Conservation (phyloP, 495 filamentous ascomycete species). For the Trichoderma gamsii region DNA sequence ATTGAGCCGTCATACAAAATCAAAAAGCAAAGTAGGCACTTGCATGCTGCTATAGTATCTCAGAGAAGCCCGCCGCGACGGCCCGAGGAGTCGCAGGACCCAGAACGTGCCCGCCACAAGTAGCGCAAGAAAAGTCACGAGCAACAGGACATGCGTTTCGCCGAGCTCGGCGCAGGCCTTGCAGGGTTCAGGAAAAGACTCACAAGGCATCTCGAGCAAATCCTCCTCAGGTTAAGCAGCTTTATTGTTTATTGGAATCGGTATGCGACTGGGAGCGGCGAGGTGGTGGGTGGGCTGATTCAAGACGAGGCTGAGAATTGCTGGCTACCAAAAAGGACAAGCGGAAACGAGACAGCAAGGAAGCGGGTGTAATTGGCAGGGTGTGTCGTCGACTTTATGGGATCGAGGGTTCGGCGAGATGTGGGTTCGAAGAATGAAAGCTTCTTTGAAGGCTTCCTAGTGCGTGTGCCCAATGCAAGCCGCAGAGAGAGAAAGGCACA, state of each 20-base stretch:
- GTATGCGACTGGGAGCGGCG: neutral
- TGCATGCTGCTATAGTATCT: neutral
- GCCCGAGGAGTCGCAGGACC: neutral
- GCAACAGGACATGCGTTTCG: neutral
- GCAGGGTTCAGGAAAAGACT: neutral
- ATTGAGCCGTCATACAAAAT: neutral
- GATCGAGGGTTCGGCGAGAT: neutral
- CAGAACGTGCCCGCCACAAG: neutral
- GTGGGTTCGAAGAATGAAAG: neutral
- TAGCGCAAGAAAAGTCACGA: neutral
- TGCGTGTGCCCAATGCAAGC: neutral
- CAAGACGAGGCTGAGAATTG: neutral
- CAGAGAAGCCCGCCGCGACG: neutral
- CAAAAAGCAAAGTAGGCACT: neutral
- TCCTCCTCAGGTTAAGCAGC: neutral
- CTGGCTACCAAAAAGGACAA: neutral
- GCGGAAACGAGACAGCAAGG: neutral
- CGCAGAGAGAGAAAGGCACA: neutral
- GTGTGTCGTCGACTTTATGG: neutral
- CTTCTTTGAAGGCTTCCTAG: neutral
- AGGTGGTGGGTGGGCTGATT: neutral
- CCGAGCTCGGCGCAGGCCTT: neutral
- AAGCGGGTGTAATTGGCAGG: neutral
- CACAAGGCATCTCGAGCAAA: slow-evolving; percentile 16
- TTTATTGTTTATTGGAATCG: neutral